phyloP scores from a whole-genome alignment of 163 green algal genomes.

The Scenedesmus sp. region DNA sequence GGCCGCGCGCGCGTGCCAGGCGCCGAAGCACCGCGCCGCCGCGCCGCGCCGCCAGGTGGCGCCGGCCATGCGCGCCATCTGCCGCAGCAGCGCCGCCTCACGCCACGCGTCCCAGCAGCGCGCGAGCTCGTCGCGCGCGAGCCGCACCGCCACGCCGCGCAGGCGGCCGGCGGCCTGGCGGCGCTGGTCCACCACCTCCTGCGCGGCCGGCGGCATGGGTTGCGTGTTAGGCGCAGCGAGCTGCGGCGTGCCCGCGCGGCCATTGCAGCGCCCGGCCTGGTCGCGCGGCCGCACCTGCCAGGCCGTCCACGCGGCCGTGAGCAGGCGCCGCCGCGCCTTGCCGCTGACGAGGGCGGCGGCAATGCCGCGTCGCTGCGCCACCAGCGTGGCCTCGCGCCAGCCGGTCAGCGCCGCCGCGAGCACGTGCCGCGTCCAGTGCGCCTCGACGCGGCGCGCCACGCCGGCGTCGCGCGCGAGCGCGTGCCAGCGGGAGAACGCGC shows the following conservation, averaged over 20 bases:
- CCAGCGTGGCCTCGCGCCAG: neutral
- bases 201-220: neutral
- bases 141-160: neutral
- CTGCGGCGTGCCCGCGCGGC: neutral
- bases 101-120: neutral
- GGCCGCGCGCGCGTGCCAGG: neutral
- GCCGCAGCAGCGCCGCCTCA: conserved; percentile 9
- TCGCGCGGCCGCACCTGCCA: conserved; percentile 22
- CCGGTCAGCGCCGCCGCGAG: neutral
- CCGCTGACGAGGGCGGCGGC: neutral
- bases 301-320: conserved; percentile 5
- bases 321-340: neutral
- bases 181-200: conserved; percentile 39
- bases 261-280: neutral
- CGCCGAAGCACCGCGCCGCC: conserved; percentile 1
- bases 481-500: conserved; percentile 1
- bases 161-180: conserved; percentile 12
- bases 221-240: too few species aligned
- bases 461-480: neutral
- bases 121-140: neutral
- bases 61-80: conserved; percentile 1
- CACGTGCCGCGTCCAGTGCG: conserved; percentile 18
- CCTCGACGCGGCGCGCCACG: neutral
- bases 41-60: neutral
- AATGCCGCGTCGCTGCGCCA: neutral